Evolutionary conservation across 2,329 filamentous ascomycete genomes (phyloP).

Genomic region (Cyphellophora attinorum): DNA sequence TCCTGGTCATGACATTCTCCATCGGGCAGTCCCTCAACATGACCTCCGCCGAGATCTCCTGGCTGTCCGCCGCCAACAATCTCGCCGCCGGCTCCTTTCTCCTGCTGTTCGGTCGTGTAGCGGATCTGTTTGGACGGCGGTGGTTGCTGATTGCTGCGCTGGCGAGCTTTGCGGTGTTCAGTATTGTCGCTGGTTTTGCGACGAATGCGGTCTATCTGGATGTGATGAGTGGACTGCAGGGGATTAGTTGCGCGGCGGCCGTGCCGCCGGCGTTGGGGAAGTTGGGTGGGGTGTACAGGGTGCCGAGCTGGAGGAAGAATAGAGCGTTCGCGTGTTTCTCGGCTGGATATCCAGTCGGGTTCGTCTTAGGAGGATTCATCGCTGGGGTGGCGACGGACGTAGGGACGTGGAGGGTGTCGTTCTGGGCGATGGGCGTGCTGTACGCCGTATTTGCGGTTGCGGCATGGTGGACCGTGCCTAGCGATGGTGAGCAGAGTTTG

Average conservation of each 20-base stretch:
- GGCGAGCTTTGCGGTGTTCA: slow-evolving; percentile 47
- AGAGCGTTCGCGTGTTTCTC: slow-evolving; percentile 54
- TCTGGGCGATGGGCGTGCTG: slow-evolving; percentile 53
- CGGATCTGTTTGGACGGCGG: slow-evolving; percentile 58
- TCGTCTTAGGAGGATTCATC: slow-evolving; percentile 49
- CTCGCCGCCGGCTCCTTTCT: slow-evolving; percentile 56
- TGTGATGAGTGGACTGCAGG: slow-evolving; percentile 54
- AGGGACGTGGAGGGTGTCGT: slow-evolving; percentile 55
- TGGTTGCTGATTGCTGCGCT: slow-evolving; percentile 51
- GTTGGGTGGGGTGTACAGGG: slow-evolving; percentile 54
- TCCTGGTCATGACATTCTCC: slow-evolving; percentile 53
- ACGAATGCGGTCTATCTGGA: slow-evolving; percentile 50
- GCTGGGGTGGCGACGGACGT: slow-evolving; percentile 53
- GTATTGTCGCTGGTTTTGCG: slow-evolving; percentile 51
- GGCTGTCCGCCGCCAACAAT: slow-evolving; percentile 55
- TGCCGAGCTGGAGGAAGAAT: slow-evolving; percentile 54
- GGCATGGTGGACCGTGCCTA: slow-evolving; percentile 53
- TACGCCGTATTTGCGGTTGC: slow-evolving; percentile 51
- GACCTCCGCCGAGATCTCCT: slow-evolving; percentile 57
- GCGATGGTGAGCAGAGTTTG: slow-evolving; percentile 38
- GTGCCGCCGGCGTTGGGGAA: slow-evolving; percentile 57
- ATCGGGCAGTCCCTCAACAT: slow-evolving; percentile 52
- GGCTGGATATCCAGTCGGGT: slow-evolving; percentile 48
- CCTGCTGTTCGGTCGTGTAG: slow-evolving; percentile 55
- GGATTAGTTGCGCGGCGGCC: slow-evolving; percentile 54